Percentiles rank a stretch among this genome's conserved stretches.
Conservation (phyloP, 2,329 filamentous ascomycete genomes). For the Calonectria naviculata region DNA sequence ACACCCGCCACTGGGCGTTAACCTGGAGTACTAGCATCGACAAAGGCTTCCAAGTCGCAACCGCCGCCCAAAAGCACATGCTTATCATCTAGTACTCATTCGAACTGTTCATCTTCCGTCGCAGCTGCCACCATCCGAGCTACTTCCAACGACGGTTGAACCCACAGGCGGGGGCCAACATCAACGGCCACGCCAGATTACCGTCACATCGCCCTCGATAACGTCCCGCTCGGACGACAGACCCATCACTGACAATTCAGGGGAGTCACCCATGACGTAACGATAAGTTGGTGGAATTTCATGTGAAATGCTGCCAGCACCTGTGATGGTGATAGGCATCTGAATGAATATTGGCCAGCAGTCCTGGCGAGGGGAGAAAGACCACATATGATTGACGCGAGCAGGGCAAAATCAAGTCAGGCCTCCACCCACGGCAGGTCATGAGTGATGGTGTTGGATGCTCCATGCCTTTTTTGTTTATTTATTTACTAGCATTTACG, state of each 20-base stretch:
- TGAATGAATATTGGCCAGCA: background rate
- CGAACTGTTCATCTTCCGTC: background rate
- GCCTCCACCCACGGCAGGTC: no score
- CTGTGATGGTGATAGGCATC: background rate
- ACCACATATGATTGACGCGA: background rate
- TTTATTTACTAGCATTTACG: no score
- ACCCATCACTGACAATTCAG: background rate
- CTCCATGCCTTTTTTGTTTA: no score
- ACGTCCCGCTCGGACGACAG: background rate
- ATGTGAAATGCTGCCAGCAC: background rate
- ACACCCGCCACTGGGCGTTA: background rate
- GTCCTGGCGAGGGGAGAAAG: background rate
- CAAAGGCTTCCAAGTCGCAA: background rate
- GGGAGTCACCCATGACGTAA: background rate
- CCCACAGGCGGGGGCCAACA: background rate
- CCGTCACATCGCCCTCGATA: background rate
- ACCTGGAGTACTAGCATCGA: background rate
- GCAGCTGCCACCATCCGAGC: background rate
- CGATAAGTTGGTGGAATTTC: background rate
- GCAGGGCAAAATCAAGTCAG: no score
- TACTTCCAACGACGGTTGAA: background rate
- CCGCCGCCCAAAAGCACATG: constrained; percentile 5
- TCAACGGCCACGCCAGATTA: background rate
- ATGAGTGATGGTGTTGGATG: no score
- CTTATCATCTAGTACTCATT: background rate